Evolutionary conservation across 2,329 filamentous ascomycete species (phyloP).

Genomic region (Penicillium polonicum): DNA sequence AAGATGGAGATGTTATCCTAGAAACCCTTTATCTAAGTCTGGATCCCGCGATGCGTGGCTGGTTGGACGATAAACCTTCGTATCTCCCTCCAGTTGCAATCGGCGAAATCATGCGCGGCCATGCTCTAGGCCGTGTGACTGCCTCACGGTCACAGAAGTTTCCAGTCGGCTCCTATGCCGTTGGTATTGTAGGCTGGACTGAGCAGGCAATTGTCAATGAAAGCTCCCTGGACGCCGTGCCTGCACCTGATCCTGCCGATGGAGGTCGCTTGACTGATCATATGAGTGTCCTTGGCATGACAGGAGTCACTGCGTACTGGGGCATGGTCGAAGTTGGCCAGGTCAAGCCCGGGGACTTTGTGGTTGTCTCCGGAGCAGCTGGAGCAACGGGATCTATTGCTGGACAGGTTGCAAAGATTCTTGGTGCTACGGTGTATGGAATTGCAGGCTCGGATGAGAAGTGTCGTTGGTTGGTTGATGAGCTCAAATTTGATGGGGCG

Average conservation of each 20-base stretch:
- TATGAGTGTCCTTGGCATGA: conserved; percentile 37
- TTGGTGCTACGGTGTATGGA: conserved; percentile 44
- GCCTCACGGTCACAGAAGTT: background rate
- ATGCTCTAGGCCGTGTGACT: background rate
- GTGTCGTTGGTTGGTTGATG: conserved; percentile 52
- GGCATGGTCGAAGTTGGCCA: conserved; percentile 44
- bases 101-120: background rate
- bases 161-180: background rate
- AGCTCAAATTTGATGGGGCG: conserved; percentile 54
- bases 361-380: conserved; percentile 51
- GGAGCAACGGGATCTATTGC: conserved; percentile 51
- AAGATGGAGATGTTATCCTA: background rate
- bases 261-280: background rate
- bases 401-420: conserved; percentile 53
- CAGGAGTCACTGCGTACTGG: conserved; percentile 51
- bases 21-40: background rate
- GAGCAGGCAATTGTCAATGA: background rate
- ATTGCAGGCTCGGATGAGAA: conserved; percentile 55
- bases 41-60: background rate
- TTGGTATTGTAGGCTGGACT: background rate
- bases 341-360: conserved; percentile 40
- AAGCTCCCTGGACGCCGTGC: background rate
- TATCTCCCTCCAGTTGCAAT: background rate
- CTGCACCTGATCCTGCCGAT: background rate
- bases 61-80: background rate